Evolutionary conservation across 805 yeast species (phyloP).

Genomic region (Wickerhamiella kurtzmanii): DNA sequence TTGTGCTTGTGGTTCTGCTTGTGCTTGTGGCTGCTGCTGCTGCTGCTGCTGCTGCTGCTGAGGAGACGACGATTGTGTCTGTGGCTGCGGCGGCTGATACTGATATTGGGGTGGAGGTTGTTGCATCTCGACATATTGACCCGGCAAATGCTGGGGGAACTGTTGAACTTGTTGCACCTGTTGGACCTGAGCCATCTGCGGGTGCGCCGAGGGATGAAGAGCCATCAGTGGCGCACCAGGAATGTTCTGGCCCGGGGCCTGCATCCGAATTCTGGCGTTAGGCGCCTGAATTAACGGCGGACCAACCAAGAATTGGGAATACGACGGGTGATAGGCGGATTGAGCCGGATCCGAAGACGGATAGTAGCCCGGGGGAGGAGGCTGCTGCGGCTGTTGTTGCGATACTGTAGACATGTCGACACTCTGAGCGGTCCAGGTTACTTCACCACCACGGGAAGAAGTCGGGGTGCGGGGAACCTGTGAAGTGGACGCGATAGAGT

Average conservation of each 20-base stretch:
- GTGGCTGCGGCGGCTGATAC: not conserved
- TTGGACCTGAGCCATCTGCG: not conserved
- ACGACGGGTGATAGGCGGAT: not conserved
- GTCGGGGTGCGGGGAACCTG: no score
- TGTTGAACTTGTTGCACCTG: not conserved
- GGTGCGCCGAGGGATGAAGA: not conserved
- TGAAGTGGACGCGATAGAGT: no score
- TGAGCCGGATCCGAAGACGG: not conserved
- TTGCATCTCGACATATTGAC: no score
- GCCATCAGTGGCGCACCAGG: not conserved
- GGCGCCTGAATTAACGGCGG: not conserved
- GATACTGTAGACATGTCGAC: not conserved
- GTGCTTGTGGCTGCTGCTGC: no score
- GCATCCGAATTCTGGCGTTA: not conserved
- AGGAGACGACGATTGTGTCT: no score
- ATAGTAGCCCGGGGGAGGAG: not conserved
- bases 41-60: no score
- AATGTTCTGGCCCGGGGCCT: not conserved
- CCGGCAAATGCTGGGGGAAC: no score
- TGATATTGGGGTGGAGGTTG: no score
- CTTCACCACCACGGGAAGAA: no score
- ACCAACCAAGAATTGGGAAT: not conserved
- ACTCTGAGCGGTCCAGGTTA: no score
- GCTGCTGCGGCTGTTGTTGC: not conserved
- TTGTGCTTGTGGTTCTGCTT: no score